phyloP scores from a whole-genome alignment of 352 stramenopile species.

The Phytophthora fragariae region DNA sequence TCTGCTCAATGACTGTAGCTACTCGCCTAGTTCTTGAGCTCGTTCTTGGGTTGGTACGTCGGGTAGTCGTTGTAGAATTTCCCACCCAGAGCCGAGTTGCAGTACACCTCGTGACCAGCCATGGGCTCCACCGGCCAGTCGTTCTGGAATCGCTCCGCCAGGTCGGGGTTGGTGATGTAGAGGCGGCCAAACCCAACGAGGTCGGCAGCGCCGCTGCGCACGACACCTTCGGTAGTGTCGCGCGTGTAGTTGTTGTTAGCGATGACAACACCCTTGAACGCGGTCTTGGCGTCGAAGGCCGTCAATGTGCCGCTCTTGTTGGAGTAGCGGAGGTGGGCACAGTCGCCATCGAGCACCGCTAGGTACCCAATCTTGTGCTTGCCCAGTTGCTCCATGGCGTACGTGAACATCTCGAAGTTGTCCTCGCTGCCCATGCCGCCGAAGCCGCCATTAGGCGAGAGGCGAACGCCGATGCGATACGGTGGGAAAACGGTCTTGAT shows the following conservation, averaged over 20 bases:
- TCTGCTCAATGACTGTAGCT: too few species aligned
- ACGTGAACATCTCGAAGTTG: conserved; percentile 51
- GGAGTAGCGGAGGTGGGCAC: conserved; percentile 19
- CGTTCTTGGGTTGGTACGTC: conserved; percentile 14
- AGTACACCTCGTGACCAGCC: conserved; percentile 20
- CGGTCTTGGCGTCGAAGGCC: conserved; percentile 38
- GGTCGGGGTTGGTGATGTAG: conserved; percentile 68
- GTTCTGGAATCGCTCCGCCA: conserved; percentile 40
- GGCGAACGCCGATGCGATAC: conserved; percentile 40
- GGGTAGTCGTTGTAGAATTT: conserved; percentile 31
- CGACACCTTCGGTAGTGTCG: conserved; percentile 37
- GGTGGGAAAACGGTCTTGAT: conserved; percentile 43
- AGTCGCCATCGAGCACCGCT: conserved; percentile 30
- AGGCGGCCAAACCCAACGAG: conserved; percentile 53
- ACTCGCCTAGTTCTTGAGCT: not conserved
- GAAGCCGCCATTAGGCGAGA: conserved; percentile 39
- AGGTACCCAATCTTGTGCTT: conserved; percentile 46
- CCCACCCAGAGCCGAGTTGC: conserved; percentile 7
- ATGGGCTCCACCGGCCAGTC: conserved; percentile 22
- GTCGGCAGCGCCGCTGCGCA: conserved; percentile 45
- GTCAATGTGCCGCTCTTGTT: conserved; percentile 33
- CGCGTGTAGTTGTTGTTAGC: conserved; percentile 47
- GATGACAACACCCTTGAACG: conserved; percentile 47
- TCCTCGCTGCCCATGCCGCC: conserved; percentile 46
- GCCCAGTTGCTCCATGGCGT: conserved; percentile 42